Evolutionary conservation across 1,284 basidiomycete species (phyloP), one percentile per base, ranked within the genome.

Genomic region (Apiotrichum laibachii): DNA sequence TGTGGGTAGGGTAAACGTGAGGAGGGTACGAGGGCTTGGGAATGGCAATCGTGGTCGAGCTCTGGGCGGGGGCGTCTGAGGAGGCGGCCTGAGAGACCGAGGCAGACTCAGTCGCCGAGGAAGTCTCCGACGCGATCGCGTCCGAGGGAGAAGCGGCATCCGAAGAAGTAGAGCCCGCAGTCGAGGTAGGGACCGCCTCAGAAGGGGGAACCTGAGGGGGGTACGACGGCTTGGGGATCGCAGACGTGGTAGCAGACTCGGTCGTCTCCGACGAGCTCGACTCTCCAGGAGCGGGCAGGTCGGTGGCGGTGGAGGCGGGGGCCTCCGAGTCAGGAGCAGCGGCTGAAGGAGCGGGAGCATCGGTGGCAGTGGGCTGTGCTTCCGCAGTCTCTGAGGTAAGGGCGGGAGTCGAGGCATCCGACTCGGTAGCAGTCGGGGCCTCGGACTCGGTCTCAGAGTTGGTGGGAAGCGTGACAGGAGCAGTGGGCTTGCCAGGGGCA

Each of bases 61-160:
- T 21, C 26, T 31, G 26, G 26, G 26, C 26, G n/a, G n/a, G n/a
- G n/a, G n/a, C n/a, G n/a, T n/a, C n/a, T n/a, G n/a, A n/a, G n/a
- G n/a, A n/a, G n/a, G n/a, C n/a, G 40, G 52, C 42, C 26, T 18
- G 39, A 9, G 63, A n/a, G 15, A 56, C 37, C 22, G 53, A 10
- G 44, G 46, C 12, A 48, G 47, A 35, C 2, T n/a, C 47, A 18
- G 47, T 6, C 9, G 33, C 5, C 18, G 47, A 26, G n/a, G n/a
- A n/a, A n/a, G n/a, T n/a, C n/a, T n/a, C n/a, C n/a, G 26, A 21
- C 44, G 10, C 19, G 44, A 45, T 19, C n/a, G n/a, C n/a, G n/a
- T n/a, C n/a, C n/a, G n/a, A n/a, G n/a, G n/a, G n/a, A n/a, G 47
- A 26, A n/a, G n/a, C n/a, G 7, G 26, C 26, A 3, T 31, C 26